A percentile compares a stretch with the other conserved stretches of the same genome.
Conservation (phyloP, 2,329 filamentous ascomycete species). For the Penicillium olsonii region DNA sequence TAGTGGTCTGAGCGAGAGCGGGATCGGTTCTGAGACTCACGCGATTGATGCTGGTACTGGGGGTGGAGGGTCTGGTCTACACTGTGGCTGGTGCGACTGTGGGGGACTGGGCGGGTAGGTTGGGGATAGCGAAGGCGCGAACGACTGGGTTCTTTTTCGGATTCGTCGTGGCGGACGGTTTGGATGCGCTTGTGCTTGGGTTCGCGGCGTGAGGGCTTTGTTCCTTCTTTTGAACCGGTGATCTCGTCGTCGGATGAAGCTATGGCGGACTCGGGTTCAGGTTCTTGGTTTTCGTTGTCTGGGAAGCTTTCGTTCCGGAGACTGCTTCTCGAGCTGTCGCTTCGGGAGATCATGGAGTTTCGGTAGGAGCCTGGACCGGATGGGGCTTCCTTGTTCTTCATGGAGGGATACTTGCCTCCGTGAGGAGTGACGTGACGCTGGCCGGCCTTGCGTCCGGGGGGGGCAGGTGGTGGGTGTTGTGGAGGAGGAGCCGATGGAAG, state of each 20-base stretch:
- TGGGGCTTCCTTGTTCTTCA: constrained; percentile 12
- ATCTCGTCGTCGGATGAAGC: constrained; percentile 46
- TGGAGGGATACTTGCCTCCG: background rate
- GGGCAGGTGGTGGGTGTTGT: constrained; percentile 20
- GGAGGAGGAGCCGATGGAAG: constrained; percentile 24
- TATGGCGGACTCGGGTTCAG: constrained; percentile 35
- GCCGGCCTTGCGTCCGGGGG: constrained; percentile 5
- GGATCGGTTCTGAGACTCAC: constrained; percentile 19
- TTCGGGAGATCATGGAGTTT: constrained; percentile 21
- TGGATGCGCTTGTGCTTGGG: constrained; percentile 14
- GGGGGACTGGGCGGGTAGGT: constrained; percentile 22
- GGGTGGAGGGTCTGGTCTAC: constrained; percentile 28
- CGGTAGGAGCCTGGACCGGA: constrained; percentile 14
- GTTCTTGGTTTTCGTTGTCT: constrained; percentile 27
- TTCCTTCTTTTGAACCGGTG: constrained; percentile 19
- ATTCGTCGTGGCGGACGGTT: constrained; percentile 11
- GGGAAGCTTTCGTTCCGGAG: constrained; percentile 22
- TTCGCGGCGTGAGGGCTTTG: constrained; percentile 10
- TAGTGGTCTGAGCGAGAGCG: constrained; percentile 21
- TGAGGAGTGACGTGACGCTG: constrained; percentile 22
- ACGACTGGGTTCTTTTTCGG: constrained; percentile 11
- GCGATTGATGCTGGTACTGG: constrained; percentile 22
- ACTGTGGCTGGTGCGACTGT: constrained; percentile 19
- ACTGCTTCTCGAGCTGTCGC: constrained; percentile 27
- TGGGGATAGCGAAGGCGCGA: constrained; percentile 13